Base-by-base conservation (phyloP, 2,329 filamentous ascomycete species). In the Penicillium sp. region DNA sequence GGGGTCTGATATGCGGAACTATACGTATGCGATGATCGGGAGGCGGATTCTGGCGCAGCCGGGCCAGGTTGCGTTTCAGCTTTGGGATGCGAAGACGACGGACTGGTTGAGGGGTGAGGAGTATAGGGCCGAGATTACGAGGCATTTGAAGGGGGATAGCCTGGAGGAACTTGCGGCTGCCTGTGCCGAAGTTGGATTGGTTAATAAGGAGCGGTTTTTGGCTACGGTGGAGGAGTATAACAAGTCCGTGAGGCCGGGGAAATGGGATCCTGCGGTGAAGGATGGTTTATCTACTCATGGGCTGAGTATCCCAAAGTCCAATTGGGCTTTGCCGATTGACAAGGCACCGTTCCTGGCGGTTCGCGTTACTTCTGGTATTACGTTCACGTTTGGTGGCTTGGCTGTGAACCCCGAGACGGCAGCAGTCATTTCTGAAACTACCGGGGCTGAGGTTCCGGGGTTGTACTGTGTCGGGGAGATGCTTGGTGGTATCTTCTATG, bases 301-400 rank as follows among this genome's bases (percentile, higher is more conserved):
- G 0, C 67, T 87, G 8, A 44, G 63, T 0, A 63, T 85, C 8
- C 71, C 79, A 0, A 89, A 88, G 69, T 80, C 82, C 0, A 88
- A 88, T 56, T 88, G 85, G 85, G 85, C 85, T 0, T 57, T 83
- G 5, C 78, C 84, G 0, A 59, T 88, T 7, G 75, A 79, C 33
- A 65, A 80, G 55, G 72, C 74, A 0, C 85, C 85, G 0, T 88
- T 83, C 60, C 67, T 85, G 22, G 85, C 85, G 1, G 79, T 88
- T 41, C 81, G 82, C 57, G 83, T 88, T 2, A 81, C 79, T 4
- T 83, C 82, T 41, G 85, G 86, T 1, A 78, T 88, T 14, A 87
- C 84, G 0, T 88, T 88, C 58, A 88, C 85, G 0, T 88, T 88
- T 69, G 85, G 84, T 1, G 84, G 85, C 0, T 67, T 88, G 6